Evolutionary conservation across 345 rosid species (phyloP).

Genomic region (Kernera saxatilis): DNA sequence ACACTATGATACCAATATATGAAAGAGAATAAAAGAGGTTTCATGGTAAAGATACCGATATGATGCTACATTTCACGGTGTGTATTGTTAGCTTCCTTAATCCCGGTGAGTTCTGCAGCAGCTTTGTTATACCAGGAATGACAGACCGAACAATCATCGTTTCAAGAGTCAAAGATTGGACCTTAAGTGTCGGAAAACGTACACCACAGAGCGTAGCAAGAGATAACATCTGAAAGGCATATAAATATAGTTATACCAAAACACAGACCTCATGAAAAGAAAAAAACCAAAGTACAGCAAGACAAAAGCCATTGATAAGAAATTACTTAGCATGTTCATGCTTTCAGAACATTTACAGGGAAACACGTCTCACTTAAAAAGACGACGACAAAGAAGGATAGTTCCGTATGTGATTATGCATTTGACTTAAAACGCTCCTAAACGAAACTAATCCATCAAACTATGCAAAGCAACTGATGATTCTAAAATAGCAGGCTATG

Average conservation of each 20-base stretch:
- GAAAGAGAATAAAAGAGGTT: neutral
- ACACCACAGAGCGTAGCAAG: constrained; percentile 20
- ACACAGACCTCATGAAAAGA: neutral
- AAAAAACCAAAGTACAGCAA: neutral
- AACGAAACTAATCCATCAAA: neutral
- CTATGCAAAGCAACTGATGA: neutral
- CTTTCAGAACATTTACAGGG: neutral
- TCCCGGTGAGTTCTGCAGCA: constrained; percentile 27
- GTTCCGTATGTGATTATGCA: neutral
- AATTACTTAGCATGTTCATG: neutral
- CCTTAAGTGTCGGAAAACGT: constrained; percentile 19
- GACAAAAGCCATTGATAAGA: neutral
- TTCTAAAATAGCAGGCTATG: neutral
- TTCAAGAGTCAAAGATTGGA: constrained; percentile 22
- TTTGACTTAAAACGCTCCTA: neutral
- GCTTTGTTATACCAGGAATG: constrained; percentile 27
- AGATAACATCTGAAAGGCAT: constrained; percentile 22
- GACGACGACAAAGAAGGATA: neutral
- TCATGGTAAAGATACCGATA: constrained; percentile 17
- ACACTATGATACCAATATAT: neutral
- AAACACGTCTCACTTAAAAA: neutral
- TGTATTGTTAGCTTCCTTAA: constrained; percentile 32
- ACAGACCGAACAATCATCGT: constrained; percentile 28
- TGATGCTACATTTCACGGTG: constrained; percentile 21
- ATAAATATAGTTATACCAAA: neutral